These are phyloP conservation scores for Pseudocercospora crystallina DNA, from an alignment of 2,329 filamentous ascomycete genomes.

Conservation along the genomic window DNA sequence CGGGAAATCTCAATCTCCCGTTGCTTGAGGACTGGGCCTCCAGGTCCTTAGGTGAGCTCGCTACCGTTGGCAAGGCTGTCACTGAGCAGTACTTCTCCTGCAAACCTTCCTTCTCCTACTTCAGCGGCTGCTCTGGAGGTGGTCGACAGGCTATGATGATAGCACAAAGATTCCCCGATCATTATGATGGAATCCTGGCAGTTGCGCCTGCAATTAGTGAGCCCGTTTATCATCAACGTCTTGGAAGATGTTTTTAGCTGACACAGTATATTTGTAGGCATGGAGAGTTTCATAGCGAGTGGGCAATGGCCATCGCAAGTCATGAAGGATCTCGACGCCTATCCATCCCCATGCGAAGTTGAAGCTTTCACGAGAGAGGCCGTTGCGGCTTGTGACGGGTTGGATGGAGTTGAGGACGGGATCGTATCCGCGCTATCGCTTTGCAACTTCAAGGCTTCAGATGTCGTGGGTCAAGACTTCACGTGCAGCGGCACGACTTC, in stretches of 20 bases:
- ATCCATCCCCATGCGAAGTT: slow-evolving; percentile 30
- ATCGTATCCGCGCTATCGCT: slow-evolving; percentile 20
- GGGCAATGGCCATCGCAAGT: slow-evolving; percentile 24
- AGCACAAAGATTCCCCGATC: slow-evolving; percentile 36
- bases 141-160: slow-evolving; percentile 37
- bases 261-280: too few relatives aligned
- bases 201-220: slow-evolving; percentile 36
- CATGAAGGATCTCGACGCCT: slow-evolving; percentile 23
- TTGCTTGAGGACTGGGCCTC: slow-evolving; percentile 34
- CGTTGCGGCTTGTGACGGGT: slow-evolving; percentile 33
- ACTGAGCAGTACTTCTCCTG: slow-evolving; percentile 31
- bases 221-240: too few relatives aligned
- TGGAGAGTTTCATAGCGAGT: slow-evolving; percentile 17
- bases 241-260: too few relatives aligned
- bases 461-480: slow-evolving; percentile 43
- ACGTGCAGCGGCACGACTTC: slow-evolving; percentile 15
- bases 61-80: slow-evolving; percentile 30
- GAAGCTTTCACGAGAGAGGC: slow-evolving; percentile 31
- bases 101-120: slow-evolving; percentile 36
- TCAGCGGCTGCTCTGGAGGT: slow-evolving; percentile 36
- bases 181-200: slow-evolving; percentile 40
- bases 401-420: slow-evolving; percentile 34
- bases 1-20: slow-evolving; percentile 33
- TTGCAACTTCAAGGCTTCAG: slow-evolving; percentile 26
- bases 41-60: slow-evolving; percentile 31